A percentile compares a stretch with the other conserved stretches of the same genome.
Conservation (phyloP, 352 stramenopile genomes). For the Aphanomyces euteiches region DNA sequence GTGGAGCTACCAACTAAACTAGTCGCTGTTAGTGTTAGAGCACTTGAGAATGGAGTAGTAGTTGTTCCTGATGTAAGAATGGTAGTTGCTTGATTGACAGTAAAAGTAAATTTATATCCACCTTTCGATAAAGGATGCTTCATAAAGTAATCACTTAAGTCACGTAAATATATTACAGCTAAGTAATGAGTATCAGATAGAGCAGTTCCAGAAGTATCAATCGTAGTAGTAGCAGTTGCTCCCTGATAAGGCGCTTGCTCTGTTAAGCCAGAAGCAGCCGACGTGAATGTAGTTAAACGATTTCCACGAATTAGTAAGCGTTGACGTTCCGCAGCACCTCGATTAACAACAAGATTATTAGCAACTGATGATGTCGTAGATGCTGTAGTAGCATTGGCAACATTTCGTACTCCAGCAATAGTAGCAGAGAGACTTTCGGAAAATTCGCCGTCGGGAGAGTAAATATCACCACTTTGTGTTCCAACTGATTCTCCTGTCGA, state of each 20-base stretch:
- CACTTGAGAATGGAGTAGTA: slow-evolving; percentile 12
- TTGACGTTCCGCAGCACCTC: slow-evolving; percentile 11
- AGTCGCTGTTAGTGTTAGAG: slow-evolving; percentile 10
- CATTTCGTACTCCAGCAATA: slow-evolving; percentile 17
- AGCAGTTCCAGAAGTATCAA: slow-evolving; percentile 13
- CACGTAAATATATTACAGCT: slow-evolving; percentile 18
- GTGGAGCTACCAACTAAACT: slow-evolving; percentile 17
- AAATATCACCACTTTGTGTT: slow-evolving; percentile 16
- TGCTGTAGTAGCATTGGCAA: slow-evolving; percentile 9
- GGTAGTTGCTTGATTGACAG: slow-evolving; percentile 15
- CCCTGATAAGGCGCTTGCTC: slow-evolving; percentile 12
- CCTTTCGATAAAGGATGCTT: slow-evolving; percentile 20
- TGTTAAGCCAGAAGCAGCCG: slow-evolving; percentile 8
- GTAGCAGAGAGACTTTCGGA: slow-evolving; percentile 6
- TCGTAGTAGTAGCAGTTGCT: slow-evolving; percentile 18
- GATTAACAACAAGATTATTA: slow-evolving; percentile 21
- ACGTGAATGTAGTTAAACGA: slow-evolving; percentile 13
- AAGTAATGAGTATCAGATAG: slow-evolving; percentile 14
- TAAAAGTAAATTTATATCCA: slow-evolving; percentile 20
- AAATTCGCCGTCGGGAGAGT: slow-evolving; percentile 10
- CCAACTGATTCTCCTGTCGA: slow-evolving; percentile 15
- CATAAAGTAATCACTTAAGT: slow-evolving; percentile 17
- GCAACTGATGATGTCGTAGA: slow-evolving; percentile 1
- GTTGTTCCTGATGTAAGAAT: slow-evolving; percentile 21
- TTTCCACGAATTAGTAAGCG: slow-evolving; percentile 8